phyloP scores from a whole-genome alignment of 768 basidiomycete genomes.

The Tylopilus cervinicoccineus region DNA sequence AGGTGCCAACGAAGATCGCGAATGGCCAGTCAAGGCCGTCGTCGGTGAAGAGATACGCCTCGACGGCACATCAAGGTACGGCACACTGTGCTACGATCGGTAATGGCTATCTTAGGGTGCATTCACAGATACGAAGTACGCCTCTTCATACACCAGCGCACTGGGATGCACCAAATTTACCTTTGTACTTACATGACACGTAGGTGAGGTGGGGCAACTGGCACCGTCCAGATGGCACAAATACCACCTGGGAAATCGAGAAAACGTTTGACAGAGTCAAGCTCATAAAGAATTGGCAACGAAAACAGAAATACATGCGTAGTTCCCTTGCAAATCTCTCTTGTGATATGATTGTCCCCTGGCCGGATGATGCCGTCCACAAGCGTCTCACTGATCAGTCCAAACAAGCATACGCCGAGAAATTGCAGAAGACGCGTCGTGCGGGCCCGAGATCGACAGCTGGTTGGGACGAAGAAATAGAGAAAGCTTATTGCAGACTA shows the following conservation, averaged over 20 bases:
- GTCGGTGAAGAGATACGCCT: conserved; percentile 31
- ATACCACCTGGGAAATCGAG: conserved; percentile 48
- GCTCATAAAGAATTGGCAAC: conserved; percentile 34
- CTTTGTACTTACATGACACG: not conserved
- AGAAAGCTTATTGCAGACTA: conserved; percentile 10
- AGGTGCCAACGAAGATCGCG: conserved; percentile 28
- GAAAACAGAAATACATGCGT: conserved; percentile 30
- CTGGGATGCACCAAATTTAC: not conserved
- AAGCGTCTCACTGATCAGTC: conserved; percentile 42
- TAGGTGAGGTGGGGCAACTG: conserved; percentile 54
- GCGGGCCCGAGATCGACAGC: conserved; percentile 7
- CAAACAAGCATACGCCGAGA: conserved; percentile 45
- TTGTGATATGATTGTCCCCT: conserved; percentile 36
- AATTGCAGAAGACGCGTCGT: conserved; percentile 24
- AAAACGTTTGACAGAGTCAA: conserved; percentile 12
- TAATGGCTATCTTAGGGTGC: conserved; percentile 2
- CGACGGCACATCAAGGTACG: conserved; percentile 28
- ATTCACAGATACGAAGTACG: conserved; percentile 31
- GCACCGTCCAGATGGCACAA: conserved; percentile 48
- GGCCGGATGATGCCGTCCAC: conserved; percentile 40
- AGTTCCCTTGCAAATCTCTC: conserved; percentile 25
- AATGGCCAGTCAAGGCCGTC: conserved; percentile 28
- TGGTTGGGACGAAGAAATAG: conserved; percentile 28
- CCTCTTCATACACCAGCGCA: not conserved
- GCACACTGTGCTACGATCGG: not conserved